phyloP scores from a whole-genome alignment of 257 asterid species.

The Cinchona pubescens region DNA sequence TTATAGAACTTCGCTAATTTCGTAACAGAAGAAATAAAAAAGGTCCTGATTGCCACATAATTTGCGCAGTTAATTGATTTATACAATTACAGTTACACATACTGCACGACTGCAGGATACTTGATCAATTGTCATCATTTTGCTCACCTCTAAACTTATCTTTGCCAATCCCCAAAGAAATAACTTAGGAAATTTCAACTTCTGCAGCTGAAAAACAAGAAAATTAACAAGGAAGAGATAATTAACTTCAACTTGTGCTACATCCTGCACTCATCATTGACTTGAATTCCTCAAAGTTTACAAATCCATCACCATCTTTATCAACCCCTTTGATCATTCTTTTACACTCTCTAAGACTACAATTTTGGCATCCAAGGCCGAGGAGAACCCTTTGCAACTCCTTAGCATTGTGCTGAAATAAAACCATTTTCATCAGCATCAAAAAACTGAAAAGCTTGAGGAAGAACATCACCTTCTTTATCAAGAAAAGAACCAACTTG shows the following conservation, averaged over 20 bases:
- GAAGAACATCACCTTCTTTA: conserved; percentile 38
- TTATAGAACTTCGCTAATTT: too few species aligned
- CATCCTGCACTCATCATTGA: conserved; percentile 53
- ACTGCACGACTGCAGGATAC: too few species aligned
- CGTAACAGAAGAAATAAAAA: too few species aligned
- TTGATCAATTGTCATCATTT: background rate
- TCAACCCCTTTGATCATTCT: conserved; percentile 64
- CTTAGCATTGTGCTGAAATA: conserved; percentile 50
- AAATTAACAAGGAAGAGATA: background rate
- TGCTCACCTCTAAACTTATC: background rate
- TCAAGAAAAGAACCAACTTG: conserved; percentile 19
- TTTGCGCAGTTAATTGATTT: background rate
- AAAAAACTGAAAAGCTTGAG: conserved; percentile 51
- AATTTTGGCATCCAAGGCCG: conserved; percentile 47
- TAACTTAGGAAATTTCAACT: background rate
- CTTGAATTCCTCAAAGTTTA: conserved; percentile 59
- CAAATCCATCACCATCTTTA: conserved; percentile 69
- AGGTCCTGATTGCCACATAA: background rate
- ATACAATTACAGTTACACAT: background rate
- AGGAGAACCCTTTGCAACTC: conserved; percentile 54
- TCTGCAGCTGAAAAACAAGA: background rate
- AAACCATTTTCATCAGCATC: conserved; percentile 58
- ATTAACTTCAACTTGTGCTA: background rate
- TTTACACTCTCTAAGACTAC: conserved; percentile 43
- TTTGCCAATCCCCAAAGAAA: background rate